Base-by-base conservation (phyloP, 495 filamentous ascomycete species). In the Haplographium delicatum region DNA sequence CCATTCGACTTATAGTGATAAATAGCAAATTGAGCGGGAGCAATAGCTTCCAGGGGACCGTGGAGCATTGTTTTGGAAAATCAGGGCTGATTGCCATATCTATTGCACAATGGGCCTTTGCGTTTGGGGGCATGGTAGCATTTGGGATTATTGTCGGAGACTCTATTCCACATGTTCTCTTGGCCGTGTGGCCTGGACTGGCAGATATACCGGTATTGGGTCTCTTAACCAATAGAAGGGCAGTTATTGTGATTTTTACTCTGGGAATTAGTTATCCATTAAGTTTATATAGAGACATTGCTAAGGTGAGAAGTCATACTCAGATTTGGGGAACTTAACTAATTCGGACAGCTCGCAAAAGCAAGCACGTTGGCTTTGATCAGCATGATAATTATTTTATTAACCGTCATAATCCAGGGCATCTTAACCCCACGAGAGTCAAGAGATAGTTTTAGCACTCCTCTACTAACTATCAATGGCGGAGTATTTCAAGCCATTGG, bases 121-220 rank as follows among this genome's bases (percentile, higher is more conserved):
- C 94, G 39, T 98, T 96, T 67, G 94, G 93, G 35, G 93, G 94
- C 42, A 97, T 97, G 94, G 78, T 97, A 33, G 94, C 94, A 18
- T 98, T 96, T 68, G 93, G 91, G 48, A 88, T 98, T 49, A 96
- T 98, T 64, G 84, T 98, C 20, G 93, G 93, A 19, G 93, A 98
- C 65, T 86, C 87, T 1, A 96, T 98, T 58, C 93, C 93, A 0
- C 88, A 89, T 66, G 93, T 98, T 26, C 62, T 96, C 56, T 69
- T 71, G 15, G 88, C 90, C 9, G 60, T 95, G 8, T 95, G 91
- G 66, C 93, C 94, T 1, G 79, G 78, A 5, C 65, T 97, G 25
- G 65, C 69, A 28, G 70, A 82, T n/a, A 79, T 83, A 64, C 76
- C 86, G 2, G 84, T 96, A 15, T 69, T 96, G 15, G 84, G 87